Conservation (phyloP, 148 eudicot genomes). For the Euryodendron excelsum region DNA sequence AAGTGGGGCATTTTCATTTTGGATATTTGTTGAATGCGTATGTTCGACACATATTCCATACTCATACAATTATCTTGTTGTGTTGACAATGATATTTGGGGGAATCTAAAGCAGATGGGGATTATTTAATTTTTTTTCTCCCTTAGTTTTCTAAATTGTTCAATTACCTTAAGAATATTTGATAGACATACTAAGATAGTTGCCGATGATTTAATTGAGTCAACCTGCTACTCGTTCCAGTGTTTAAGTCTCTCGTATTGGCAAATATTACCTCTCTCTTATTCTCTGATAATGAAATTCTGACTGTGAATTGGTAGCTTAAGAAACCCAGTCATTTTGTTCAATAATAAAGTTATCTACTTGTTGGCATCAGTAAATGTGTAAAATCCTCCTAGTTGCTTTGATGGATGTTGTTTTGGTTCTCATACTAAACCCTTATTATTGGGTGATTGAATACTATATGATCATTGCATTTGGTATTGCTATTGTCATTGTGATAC, state of each 20-base stretch:
- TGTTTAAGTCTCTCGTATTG: not conserved
- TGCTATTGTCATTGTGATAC: not conserved
- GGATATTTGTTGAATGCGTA: not conserved
- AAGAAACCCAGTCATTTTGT: not conserved
- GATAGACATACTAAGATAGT: too few species aligned
- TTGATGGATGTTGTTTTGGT: not conserved
- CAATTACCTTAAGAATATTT: too few species aligned
- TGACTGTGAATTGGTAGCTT: not conserved
- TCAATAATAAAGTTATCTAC: not conserved
- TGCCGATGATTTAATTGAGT: not conserved
- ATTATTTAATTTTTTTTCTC: not conserved
- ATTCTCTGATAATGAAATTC: not conserved
- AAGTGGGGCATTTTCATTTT: not conserved
- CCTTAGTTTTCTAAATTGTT: not conserved
- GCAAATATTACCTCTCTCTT: not conserved
- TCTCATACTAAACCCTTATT: not conserved
- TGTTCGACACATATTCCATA: too few species aligned
- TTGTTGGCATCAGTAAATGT: not conserved
- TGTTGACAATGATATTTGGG: not conserved
- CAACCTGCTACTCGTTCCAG: not conserved
- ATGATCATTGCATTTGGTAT: slow-evolving; percentile 1
- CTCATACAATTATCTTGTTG: not conserved
- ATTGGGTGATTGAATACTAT: not conserved
- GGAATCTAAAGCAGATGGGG: too few species aligned
- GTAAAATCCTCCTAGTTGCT: not conserved